phyloP scores from a whole-genome alignment of 2,329 filamentous ascomycete genomes.

The Colletotrichum siamense region DNA sequence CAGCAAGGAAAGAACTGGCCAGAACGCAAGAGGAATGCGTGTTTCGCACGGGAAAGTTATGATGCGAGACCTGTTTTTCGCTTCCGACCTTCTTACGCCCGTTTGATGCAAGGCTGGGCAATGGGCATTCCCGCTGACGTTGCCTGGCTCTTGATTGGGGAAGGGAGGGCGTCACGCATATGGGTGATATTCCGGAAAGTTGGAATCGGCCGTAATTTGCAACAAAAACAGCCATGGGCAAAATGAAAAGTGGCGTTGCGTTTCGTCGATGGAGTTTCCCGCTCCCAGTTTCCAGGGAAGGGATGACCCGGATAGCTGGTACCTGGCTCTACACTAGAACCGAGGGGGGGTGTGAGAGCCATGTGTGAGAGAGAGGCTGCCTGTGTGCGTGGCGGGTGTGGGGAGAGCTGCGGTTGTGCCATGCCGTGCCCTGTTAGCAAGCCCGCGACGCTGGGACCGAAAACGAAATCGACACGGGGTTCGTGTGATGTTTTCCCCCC shows the following conservation, averaged over 20 bases:
- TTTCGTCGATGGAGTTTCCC: neutral
- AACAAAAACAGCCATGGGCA: neutral
- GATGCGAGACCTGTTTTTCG: neutral
- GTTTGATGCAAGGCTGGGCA: neutral
- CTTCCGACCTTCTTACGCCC: neutral
- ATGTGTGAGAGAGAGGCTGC: neutral
- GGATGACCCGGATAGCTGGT: constrained; percentile 8
- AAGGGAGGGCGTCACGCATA: neutral
- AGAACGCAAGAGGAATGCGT: neutral
- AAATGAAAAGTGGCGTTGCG: neutral
- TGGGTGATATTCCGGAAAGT: neutral
- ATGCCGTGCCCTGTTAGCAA: constrained; percentile 13
- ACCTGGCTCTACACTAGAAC: neutral
- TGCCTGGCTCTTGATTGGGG: neutral
- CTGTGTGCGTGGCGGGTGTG: neutral
- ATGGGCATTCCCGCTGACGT: neutral
- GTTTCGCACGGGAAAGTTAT: neutral
- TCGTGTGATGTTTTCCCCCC: neutral
- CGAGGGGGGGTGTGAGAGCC: neutral
- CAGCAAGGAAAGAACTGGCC: neutral
- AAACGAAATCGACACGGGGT: constrained; percentile 14
- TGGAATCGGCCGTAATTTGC: neutral
- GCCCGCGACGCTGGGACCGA: neutral
- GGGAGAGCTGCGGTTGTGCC: neutral
- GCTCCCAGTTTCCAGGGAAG: neutral